phyloP scores from a whole-genome alignment of 352 stramenopile genomes.

The Hyaloperonospora arabidopsidis region DNA sequence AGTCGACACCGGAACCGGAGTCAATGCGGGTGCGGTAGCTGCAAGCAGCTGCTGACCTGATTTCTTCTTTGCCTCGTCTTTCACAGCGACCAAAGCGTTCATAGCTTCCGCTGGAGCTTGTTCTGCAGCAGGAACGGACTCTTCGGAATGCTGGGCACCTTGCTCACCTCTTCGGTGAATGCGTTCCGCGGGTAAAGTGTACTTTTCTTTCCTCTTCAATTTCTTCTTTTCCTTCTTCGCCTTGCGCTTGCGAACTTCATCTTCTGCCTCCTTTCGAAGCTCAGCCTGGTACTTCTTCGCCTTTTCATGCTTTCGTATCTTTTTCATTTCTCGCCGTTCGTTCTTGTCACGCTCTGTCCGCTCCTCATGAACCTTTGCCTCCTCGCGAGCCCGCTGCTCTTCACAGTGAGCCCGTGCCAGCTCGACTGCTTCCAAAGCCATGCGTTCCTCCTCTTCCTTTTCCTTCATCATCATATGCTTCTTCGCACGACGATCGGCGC shows the following conservation, averaged over 20 bases:
- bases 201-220: conserved; percentile 50
- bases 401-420: conserved; percentile 33
- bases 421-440: conserved; percentile 28
- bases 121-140: conserved; percentile 10
- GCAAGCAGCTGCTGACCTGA: conserved; percentile 6
- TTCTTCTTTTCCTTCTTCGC: conserved; percentile 40
- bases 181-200: conserved; percentile 42
- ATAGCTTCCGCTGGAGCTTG: conserved; percentile 27
- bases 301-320: conserved; percentile 36
- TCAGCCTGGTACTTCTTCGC: conserved; percentile 31
- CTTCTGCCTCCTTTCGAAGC: conserved; percentile 28
- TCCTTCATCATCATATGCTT: conserved; percentile 26
- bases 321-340: conserved; percentile 33
- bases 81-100: conserved; percentile 45
- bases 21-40: conserved; percentile 3
- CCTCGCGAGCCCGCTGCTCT: conserved; percentile 34
- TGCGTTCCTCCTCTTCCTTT: conserved; percentile 34
- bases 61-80: conserved; percentile 18
- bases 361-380: conserved; percentile 31
- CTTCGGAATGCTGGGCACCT: conserved; percentile 15
- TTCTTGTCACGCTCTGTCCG: conserved; percentile 38
- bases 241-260: conserved; percentile 31
- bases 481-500: conserved; percentile 34
- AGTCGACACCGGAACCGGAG: conserved; percentile 3
- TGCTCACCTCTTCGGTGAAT: conserved; percentile 43